Evolutionary conservation across 495 filamentous ascomycete genomes (phyloP).

Genomic region (Trichoderma reesei): DNA sequence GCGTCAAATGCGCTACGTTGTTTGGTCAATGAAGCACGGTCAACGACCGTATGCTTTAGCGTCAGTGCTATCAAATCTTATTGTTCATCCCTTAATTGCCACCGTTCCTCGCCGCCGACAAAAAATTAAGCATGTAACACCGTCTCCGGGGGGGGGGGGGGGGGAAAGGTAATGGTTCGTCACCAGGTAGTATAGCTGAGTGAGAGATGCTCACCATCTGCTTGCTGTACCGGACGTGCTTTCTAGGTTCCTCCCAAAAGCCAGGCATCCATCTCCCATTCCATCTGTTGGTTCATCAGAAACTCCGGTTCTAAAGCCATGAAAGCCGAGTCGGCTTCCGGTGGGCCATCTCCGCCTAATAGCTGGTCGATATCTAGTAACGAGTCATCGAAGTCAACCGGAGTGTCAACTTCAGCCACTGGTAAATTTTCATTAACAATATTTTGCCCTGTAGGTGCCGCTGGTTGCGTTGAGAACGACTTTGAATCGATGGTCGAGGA

Average conservation of each 20-base stretch:
- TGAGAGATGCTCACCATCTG: no score
- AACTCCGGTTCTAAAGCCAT: not conserved
- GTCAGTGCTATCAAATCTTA: no score
- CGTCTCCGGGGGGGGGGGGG: no score
- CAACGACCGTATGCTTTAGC: no score
- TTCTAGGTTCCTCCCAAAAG: not conserved
- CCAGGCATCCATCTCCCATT: conserved; percentile 7
- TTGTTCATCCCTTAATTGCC: no score
- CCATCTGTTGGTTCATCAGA: not conserved
- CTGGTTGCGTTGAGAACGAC: not conserved
- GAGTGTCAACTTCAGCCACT: not conserved
- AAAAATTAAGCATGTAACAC: no score
- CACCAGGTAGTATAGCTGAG: no score
- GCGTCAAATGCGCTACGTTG: no score
- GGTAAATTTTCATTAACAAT: not conserved
- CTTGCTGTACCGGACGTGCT: not conserved
- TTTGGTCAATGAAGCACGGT: no score
- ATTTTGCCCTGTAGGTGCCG: not conserved
- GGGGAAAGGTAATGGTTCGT: no score
- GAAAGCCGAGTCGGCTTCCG: not conserved
- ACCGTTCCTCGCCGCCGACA: no score
- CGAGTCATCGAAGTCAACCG: not conserved
- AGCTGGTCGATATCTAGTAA: not conserved
- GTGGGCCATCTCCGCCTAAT: not conserved
- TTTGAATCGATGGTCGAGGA: not conserved